These are phyloP conservation scores for Eurotiales sp. DNA, from an alignment of 2,329 filamentous ascomycete species.

Conservation along the genomic window DNA sequence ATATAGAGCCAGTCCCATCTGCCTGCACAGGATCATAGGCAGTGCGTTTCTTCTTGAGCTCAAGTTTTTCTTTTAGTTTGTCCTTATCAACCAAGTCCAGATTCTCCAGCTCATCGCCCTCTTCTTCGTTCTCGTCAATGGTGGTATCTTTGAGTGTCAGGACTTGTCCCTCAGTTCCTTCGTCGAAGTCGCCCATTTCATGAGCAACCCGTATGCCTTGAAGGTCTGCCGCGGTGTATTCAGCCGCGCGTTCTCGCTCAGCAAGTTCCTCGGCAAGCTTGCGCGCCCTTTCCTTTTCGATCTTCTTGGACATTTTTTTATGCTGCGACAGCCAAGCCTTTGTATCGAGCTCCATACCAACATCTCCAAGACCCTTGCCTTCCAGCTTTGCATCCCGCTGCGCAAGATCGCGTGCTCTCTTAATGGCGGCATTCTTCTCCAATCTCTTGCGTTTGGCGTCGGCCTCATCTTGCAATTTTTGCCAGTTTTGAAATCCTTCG, in stretches of 20 bases:
- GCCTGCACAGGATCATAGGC: conserved; percentile 77
- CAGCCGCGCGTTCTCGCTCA: conserved; percentile 67
- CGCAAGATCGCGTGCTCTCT: conserved; percentile 80
- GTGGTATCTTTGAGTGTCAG: conserved; percentile 91
- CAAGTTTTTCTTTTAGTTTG: conserved; percentile 61
- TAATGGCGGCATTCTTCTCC: conserved; percentile 75
- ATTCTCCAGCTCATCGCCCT: conserved; percentile 74
- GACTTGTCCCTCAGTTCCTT: conserved; percentile 77
- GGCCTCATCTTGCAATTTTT: conserved; percentile 62
- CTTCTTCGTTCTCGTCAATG: conserved; percentile 77
- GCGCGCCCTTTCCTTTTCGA: conserved; percentile 68
- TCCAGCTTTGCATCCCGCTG: conserved; percentile 72
- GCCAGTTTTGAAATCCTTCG: conserved; percentile 46
- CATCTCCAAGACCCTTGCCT: conserved; percentile 79
- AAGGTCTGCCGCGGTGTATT: conserved; percentile 82
- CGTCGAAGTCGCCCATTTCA: conserved; percentile 73
- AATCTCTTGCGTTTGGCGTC: conserved; percentile 73
- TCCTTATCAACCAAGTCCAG: conserved; percentile 40
- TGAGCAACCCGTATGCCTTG: conserved; percentile 90
- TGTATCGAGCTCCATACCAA: conserved; percentile 65
- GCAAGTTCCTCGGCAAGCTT: conserved; percentile 71
- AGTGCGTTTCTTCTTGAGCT: conserved; percentile 84
- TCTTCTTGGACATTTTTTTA: conserved; percentile 92
- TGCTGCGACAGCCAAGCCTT: conserved; percentile 82
- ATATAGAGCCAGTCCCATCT: conserved; percentile 61